Conservation (phyloP, 2,329 filamentous ascomycete species). For the Hymenoscyphus fraxineus region DNA sequence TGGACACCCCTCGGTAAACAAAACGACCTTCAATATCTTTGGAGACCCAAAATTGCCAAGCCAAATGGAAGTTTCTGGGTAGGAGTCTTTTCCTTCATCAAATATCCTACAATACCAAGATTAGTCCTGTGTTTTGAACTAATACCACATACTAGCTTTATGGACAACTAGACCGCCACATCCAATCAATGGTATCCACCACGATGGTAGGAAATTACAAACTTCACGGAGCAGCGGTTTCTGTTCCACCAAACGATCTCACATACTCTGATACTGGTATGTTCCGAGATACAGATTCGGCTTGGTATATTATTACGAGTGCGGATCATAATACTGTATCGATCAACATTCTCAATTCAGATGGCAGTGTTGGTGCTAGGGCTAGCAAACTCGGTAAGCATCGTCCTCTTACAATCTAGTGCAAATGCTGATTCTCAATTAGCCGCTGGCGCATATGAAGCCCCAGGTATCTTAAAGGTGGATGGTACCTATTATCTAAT, state of each 20-base stretch:
- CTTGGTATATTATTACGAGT: slow-evolving; percentile 40
- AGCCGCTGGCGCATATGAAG: slow-evolving; percentile 36
- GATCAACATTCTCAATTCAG: slow-evolving; percentile 38
- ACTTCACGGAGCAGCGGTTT: slow-evolving; percentile 33
- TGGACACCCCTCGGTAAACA: slow-evolving; percentile 39
- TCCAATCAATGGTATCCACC: slow-evolving; percentile 37
- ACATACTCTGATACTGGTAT: slow-evolving; percentile 41
- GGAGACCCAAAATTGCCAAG: slow-evolving; percentile 41
- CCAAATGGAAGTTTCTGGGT: slow-evolving; percentile 41
- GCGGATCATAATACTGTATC: slow-evolving; percentile 42
- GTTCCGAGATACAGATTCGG: slow-evolving; percentile 35
- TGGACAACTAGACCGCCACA: slow-evolving; percentile 40
- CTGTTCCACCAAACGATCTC: slow-evolving; percentile 38
- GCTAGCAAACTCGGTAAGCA: slow-evolving; percentile 27
- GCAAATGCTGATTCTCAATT: background rate
- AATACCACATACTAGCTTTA: slow-evolving; percentile 32
- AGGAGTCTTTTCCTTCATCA: slow-evolving; percentile 8
- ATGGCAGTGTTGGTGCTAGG: slow-evolving; percentile 36
- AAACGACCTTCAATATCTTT: slow-evolving; percentile 37
- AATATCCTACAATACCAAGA: background rate
- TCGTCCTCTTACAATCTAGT: background rate
- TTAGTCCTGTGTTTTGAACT: background rate
- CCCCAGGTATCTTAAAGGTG: slow-evolving; percentile 36
- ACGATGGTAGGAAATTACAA: slow-evolving; percentile 35
- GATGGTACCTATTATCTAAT: slow-evolving; percentile 38